Percentiles rank a stretch among this genome's conserved stretches.
These are phyloP conservation scores for Scorias spongiosa DNA, from an alignment of 2,329 filamentous ascomycete species.

Conservation along the genomic window DNA sequence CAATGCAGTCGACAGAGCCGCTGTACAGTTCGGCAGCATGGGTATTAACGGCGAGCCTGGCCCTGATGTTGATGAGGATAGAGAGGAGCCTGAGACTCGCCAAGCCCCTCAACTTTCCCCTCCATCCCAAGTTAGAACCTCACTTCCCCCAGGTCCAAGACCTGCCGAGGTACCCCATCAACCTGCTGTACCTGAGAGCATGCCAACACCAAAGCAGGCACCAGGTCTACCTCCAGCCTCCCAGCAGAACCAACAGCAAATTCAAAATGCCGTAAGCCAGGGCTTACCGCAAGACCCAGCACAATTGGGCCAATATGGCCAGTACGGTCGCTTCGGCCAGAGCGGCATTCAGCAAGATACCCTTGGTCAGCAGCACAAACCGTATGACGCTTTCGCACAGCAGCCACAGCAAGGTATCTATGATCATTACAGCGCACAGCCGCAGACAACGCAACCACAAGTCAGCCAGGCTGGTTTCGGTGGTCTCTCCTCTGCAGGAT, in stretches of 20 bases:
- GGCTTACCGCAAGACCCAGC: constrained; percentile 36
- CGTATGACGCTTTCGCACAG: constrained; percentile 75
- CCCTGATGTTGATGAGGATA: constrained; percentile 75
- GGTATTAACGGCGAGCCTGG: constrained; percentile 67
- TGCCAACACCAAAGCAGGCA: constrained; percentile 42
- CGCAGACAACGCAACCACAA: constrained; percentile 43
- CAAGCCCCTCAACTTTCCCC: constrained; percentile 91
- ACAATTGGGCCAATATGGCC: constrained; percentile 36
- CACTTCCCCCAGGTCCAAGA: constrained; percentile 58
- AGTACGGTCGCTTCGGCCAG: constrained; percentile 57
- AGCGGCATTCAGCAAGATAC: constrained; percentile 40
- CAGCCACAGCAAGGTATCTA: constrained; percentile 41
- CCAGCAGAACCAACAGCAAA: constrained; percentile 33
- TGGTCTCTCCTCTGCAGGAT: constrained; percentile 57
- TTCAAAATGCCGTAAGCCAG: constrained; percentile 31
- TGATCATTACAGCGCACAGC: constrained; percentile 32
- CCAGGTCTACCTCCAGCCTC: constrained; percentile 47
- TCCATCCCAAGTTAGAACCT: constrained; percentile 67
- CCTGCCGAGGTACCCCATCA: constrained; percentile 28
- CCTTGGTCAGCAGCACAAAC: constrained; percentile 48
- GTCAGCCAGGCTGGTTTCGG: constrained; percentile 42
- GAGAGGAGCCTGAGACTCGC: constrained; percentile 89
- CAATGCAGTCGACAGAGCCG: constrained; percentile 80
- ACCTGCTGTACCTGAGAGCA: constrained; percentile 22
- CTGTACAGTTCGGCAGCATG: constrained; percentile 93